Percentiles rank a stretch among this genome's conserved stretches.
These are phyloP conservation scores for Biancaea sappan DNA, from an alignment of 306 rosid genomes.

Conservation along the genomic window DNA sequence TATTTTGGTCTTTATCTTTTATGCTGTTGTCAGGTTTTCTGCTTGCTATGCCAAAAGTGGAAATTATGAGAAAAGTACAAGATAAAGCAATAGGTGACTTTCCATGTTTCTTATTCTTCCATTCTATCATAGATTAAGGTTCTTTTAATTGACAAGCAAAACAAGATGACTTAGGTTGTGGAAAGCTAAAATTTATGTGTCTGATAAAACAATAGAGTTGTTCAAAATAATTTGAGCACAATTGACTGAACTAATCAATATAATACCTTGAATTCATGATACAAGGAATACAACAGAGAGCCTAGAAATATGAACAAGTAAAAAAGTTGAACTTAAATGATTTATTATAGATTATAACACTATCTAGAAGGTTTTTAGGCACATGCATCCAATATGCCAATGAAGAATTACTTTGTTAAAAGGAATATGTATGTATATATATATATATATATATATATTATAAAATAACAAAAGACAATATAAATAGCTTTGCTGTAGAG, in stretches of 20 bases:
- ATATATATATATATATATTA: no score
- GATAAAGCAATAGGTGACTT: not conserved
- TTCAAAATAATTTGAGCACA: not conserved
- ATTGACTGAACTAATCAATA: slow-evolving; percentile 1
- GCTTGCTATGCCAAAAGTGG: no score
- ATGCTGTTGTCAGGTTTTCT: no score
- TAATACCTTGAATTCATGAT: slow-evolving; percentile 13
- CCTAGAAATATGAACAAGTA: not conserved
- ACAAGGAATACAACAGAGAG: not conserved
- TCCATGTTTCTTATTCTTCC: not conserved
- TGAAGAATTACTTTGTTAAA: not conserved
- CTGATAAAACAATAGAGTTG: not conserved
- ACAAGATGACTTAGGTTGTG: not conserved
- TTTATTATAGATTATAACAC: not conserved
- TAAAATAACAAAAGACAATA: not conserved
- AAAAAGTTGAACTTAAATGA: not conserved
- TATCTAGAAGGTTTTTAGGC: not conserved
- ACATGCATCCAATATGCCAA: not conserved
- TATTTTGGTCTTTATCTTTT: not conserved
- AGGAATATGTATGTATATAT: not conserved
- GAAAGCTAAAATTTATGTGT: not conserved
- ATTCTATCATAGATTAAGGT: not conserved
- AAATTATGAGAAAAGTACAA: no score
- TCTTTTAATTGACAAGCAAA: slow-evolving; percentile 2
- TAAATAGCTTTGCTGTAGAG: not conserved